A percentile compares a stretch with the other conserved stretches of the same genome.
phyloP scores from a whole-genome alignment of 2,329 filamentous ascomycete species.

The Stachybotrys echinatus region DNA sequence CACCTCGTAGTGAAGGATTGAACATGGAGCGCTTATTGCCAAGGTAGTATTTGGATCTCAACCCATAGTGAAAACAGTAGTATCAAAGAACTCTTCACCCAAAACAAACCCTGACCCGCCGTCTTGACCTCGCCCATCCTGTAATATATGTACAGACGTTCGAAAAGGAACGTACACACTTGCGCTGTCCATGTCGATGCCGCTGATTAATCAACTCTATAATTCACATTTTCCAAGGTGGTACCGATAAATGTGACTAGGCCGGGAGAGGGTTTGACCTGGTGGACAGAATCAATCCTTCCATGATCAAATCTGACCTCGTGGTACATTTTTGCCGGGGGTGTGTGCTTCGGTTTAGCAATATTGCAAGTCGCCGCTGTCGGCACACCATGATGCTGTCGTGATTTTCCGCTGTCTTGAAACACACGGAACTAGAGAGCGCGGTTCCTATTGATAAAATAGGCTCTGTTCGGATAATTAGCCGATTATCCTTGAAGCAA shows the following conservation, averaged over 20 bases:
- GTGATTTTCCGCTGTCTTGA: not conserved
- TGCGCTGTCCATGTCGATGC: not conserved
- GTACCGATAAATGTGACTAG: not conserved
- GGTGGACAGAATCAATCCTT: not conserved
- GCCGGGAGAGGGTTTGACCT: not conserved
- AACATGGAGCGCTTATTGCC: not conserved
- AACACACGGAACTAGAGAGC: conserved; percentile 17
- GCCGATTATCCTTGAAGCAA: not conserved
- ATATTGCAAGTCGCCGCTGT: not conserved
- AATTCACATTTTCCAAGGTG: conserved; percentile 8
- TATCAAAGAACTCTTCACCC: not conserved
- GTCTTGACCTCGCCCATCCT: not conserved
- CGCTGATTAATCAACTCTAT: not conserved
- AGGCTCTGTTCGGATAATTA: conserved; percentile 38
- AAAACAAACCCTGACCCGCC: not conserved
- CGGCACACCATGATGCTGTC: not conserved
- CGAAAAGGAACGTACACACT: not conserved
- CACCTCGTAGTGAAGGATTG: not conserved
- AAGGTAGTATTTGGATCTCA: not conserved
- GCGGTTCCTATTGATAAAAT: conserved; percentile 54
- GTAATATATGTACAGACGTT: not conserved
- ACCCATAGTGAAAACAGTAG: not conserved
- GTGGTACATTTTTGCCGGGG: too few species aligned
- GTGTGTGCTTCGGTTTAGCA: too few species aligned
- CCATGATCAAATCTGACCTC: not conserved